Evolutionary conservation across 2,329 filamentous ascomycete genomes (phyloP).

Genomic region (Sphaerulina vaccinii): DNA sequence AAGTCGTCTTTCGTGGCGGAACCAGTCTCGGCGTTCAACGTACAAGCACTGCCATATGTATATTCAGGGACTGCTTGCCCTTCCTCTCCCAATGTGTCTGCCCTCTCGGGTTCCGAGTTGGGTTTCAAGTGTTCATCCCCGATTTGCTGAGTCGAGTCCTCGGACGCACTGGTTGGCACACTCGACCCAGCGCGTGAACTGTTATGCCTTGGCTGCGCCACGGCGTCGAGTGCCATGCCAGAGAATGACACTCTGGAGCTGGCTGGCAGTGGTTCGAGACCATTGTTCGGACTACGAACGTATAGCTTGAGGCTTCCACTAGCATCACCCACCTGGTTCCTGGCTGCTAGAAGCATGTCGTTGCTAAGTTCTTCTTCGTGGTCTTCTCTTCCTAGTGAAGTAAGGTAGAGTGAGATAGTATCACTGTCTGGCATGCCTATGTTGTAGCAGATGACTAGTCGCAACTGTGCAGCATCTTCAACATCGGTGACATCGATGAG

Average conservation of each 20-base stretch:
- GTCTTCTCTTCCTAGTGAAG: constrained; percentile 78
- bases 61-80: too few relatives aligned
- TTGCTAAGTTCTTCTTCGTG: constrained; percentile 83
- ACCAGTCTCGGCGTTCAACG: too few relatives aligned
- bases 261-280: constrained; percentile 31
- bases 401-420: constrained; percentile 73
- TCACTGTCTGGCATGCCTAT: constrained; percentile 71
- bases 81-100: too few relatives aligned
- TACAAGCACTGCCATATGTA: too few relatives aligned
- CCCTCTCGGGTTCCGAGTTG: too few relatives aligned
- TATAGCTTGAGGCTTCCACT: constrained; percentile 79
- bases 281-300: constrained; percentile 45
- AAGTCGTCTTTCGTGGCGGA: too few relatives aligned
- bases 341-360: constrained; percentile 67
- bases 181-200: too few relatives aligned
- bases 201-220: too few relatives aligned
- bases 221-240: constrained; percentile 50
- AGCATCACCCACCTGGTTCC: constrained; percentile 70
- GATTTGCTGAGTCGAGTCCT: too few relatives aligned
- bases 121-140: too few relatives aligned
- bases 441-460: constrained; percentile 71
- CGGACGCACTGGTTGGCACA: too few relatives aligned
- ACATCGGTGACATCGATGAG: constrained; percentile 86
- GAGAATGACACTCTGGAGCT: constrained; percentile 42
- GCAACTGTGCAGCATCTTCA: constrained; percentile 70